Evolutionary conservation across 2,329 filamentous ascomycete genomes (phyloP).

Genomic region (Monilinia polystroma): DNA sequence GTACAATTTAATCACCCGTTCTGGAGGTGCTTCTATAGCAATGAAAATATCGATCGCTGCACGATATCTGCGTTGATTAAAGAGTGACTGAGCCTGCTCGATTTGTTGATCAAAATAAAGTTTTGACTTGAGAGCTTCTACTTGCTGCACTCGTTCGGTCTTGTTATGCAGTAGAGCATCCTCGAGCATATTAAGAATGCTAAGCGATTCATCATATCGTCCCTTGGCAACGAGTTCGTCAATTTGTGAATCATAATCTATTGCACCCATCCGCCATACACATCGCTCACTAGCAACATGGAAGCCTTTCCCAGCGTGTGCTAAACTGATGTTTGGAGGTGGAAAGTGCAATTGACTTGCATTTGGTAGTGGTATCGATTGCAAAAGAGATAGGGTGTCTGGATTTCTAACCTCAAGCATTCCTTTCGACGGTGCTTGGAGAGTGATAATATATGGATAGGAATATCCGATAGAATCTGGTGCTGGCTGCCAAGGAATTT

Average conservation of each 20-base stretch:
- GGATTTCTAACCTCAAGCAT: conserved; percentile 89
- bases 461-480: conserved; percentile 94
- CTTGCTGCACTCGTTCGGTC: conserved; percentile 72
- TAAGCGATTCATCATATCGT: conserved; percentile 87
- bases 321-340: conserved; percentile 88
- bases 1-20: conserved; percentile 81
- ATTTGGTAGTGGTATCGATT: conserved; percentile 77
- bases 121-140: conserved; percentile 91
- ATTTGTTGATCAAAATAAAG: conserved; percentile 70
- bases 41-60: conserved; percentile 87
- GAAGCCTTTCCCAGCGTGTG: conserved; percentile 94
- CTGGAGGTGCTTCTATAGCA: conserved; percentile 80
- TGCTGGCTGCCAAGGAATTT: conserved; percentile 87
- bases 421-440: conserved; percentile 81
- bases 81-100: conserved; percentile 80
- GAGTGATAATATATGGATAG: conserved; percentile 88
- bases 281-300: conserved; percentile 86
- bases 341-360: conserved; percentile 87
- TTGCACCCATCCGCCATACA: conserved; percentile 94
- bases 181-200: conserved; percentile 83
- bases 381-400: conserved; percentile 83
- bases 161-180: conserved; percentile 88
- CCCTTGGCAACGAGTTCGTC: conserved; percentile 72
- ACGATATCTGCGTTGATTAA: conserved; percentile 77
- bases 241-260: conserved; percentile 88